Base-by-base conservation (phyloP, 2,329 filamentous ascomycete species). In the Capronia coronata region DNA sequence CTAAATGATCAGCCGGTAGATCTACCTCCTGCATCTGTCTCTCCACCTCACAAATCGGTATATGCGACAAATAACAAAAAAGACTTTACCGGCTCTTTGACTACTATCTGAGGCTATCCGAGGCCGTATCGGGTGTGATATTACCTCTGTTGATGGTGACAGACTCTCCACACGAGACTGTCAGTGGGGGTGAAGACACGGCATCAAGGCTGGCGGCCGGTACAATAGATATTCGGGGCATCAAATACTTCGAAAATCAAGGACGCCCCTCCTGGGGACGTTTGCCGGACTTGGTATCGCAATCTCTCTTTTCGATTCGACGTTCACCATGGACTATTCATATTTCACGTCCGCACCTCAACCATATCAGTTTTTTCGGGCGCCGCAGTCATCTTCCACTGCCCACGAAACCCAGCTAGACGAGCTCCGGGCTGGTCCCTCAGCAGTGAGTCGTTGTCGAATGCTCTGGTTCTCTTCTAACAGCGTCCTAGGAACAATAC, bases 271-370 rank as follows among this genome's bases (percentile, higher is more conserved):
- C n/a, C n/a, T n/a, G n/a, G n/a, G n/a, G 25, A 27, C 32, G 16
- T 35, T 35, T 35, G 5, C 16, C n/a, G 11, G 32, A 35, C 32
- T 7, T 35, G 6, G 6, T 6, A 35, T 10, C 25, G 10, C 25
- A 5, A 5, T 27, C 25, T 27, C 25, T 27, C 25, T 27, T 27
- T 10, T 6, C 5, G 25, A 6, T 10, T 27, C 16, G 35, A 16
- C 14, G 11, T 19, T 16, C 38, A 30, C 22, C 35, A 81, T 82
- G 77, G 76, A 81, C 59, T 81, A 78, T 64, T 69, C 71, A 46
- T 79, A 76, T 64, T 80, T 74, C 58, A 62, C 65, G 43, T 61
- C 70, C 14, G 65, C 68, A 27, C 60, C 68, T 16, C 59, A 61
- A 41, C 60, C 63, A 14, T 79, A 74, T 58, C 69, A 71, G 32